Conservation (phyloP, 2,329 filamentous ascomycete species). For the Clonostachys sp. region DNA sequence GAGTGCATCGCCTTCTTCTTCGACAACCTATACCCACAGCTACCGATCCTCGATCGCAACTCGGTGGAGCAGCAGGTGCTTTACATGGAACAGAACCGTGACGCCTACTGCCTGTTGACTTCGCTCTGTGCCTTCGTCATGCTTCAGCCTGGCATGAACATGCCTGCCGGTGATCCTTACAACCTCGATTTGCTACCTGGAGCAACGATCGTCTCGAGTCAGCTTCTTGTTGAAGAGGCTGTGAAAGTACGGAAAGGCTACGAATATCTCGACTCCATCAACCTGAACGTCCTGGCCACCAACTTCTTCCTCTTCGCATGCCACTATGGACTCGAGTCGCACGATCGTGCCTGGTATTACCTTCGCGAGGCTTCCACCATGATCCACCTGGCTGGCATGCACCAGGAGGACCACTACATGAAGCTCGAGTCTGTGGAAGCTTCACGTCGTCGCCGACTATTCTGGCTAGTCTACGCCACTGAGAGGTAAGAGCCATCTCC, state of each 20-base stretch:
- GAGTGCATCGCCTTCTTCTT: constrained; percentile 67
- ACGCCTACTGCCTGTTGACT: constrained; percentile 60
- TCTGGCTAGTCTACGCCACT: constrained; percentile 68
- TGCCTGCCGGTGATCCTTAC: constrained; percentile 52
- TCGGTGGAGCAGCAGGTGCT: constrained; percentile 53
- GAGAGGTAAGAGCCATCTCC: constrained; percentile 50
- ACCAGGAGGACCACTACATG: constrained; percentile 58
- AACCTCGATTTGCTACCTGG: constrained; percentile 52
- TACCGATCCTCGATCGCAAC: constrained; percentile 57
- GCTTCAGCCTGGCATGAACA: constrained; percentile 63
- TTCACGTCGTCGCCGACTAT: constrained; percentile 61
- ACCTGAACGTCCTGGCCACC: constrained; percentile 58
- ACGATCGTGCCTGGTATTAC: constrained; percentile 76
- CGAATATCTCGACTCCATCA: constrained; percentile 54
- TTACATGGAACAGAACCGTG: constrained; percentile 57
- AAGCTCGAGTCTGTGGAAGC: constrained; percentile 55
- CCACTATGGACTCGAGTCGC: constrained; percentile 66
- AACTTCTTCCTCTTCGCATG: constrained; percentile 76
- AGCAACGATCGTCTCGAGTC: constrained; percentile 58
- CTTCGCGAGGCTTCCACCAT: constrained; percentile 73
- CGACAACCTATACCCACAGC: constrained; percentile 58
- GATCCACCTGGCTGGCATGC: constrained; percentile 54
- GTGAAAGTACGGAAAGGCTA: constrained; percentile 59
- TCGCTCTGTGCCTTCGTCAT: constrained; percentile 65
- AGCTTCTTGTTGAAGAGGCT: constrained; percentile 63